Base-by-base conservation (phyloP, 345 rosid species). In the Garcia nutans region DNA sequence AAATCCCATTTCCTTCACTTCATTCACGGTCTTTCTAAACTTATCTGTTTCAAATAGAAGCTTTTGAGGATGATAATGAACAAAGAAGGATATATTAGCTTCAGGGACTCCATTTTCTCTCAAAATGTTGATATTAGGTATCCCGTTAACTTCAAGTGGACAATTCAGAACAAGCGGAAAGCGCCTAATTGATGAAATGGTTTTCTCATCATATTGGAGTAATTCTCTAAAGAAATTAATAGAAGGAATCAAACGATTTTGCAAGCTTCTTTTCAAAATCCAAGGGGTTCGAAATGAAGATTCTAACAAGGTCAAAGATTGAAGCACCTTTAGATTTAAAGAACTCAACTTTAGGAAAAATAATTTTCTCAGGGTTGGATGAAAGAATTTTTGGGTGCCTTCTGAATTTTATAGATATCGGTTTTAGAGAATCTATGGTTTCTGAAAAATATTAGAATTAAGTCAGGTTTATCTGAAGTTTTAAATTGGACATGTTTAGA, bases 1-100 rank as follows among this genome's bases (percentile, higher is more conserved):
- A 45, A 88, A 86, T 8, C 89, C 94, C 86, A 85, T 88, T 71
- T 81, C 77, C 62, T 49, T 70, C 15, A 83, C 86, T 72, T 80
- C 82, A 8, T 74, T 66, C 23, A 86, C 73, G 12, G 42, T 70
- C 9, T 55, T 65, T 41, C 11, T 16, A 16, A 54, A 65, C 7
- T 22, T 56, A 22, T 65, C 31, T 0, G 37, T 15, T 4, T 28
- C 9, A 13, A 10, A 3, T 10, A 2, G 1, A 59, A 75, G 17
- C 5, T 15, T 9, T 24, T 0, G 13, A 6, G 65, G 64, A 10
- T 47, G 31, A 42, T 12, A 20, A n/a, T 17, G 56, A 41, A 44
- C 17, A 11, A 66, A 3, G 3, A 0, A 20, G 12, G 17, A 69
- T 3, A 50, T 52, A 50, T 69, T 50, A 26, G 60, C n/a, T 17